These are phyloP conservation scores for Neurospora sp. DNA, from an alignment of 495 filamentous ascomycete genomes.

Conservation along the genomic window DNA sequence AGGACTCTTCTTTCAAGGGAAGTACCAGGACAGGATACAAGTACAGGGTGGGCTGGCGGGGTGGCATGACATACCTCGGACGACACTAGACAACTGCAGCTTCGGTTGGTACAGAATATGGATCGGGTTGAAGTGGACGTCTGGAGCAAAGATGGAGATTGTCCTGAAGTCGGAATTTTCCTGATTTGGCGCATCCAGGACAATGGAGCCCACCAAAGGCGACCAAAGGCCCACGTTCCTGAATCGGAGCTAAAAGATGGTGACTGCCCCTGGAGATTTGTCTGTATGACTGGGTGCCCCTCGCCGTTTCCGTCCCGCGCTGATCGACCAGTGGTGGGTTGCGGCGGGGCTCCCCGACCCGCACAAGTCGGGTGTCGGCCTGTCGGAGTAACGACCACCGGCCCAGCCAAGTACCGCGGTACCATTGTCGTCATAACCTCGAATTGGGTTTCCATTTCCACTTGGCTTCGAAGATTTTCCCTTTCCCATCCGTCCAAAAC, in stretches of 20 bases:
- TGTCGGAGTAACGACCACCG: neutral
- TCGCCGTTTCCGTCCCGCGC: conserved; percentile 8
- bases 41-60: neutral
- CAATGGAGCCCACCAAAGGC: neutral
- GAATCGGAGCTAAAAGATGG: conserved; percentile 24
- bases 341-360: neutral
- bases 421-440: neutral
- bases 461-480: neutral
- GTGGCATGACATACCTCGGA: neutral
- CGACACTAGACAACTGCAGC: neutral
- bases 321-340: neutral
- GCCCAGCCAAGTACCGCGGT: neutral
- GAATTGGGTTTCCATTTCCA: neutral
- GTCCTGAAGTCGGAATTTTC: neutral
- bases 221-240: conserved; percentile 31
- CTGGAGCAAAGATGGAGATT: neutral
- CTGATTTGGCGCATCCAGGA: conserved; percentile 5
- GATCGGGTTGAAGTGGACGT: too few relatives aligned
- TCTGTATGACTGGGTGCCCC: conserved; percentile 15
- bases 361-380: neutral
- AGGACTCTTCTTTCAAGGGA: neutral
- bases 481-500: neutral
- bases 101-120: too few relatives aligned
- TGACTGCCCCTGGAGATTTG: conserved; percentile 1
- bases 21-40: neutral